These are phyloP conservation scores for Aspergillus carlsbadensis DNA, from an alignment of 495 filamentous ascomycete genomes.

Conservation along the genomic window DNA sequence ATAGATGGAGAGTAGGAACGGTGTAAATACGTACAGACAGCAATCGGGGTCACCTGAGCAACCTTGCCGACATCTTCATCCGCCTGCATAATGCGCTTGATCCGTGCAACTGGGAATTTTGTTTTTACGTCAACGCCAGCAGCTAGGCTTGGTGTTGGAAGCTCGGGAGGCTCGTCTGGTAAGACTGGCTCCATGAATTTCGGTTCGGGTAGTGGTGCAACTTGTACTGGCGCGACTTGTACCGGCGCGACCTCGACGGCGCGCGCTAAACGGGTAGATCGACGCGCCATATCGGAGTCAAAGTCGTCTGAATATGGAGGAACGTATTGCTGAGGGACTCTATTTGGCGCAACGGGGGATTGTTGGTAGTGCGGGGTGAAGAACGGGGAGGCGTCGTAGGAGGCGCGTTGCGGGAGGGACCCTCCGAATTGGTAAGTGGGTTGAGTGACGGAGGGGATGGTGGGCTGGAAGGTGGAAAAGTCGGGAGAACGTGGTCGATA, in stretches of 20 bases:
- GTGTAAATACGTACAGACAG: conserved; percentile 66
- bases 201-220: conserved; percentile 10
- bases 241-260: conserved; percentile 28
- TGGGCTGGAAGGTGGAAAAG: conserved; percentile 47
- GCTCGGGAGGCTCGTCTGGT: conserved; percentile 17
- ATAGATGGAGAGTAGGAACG: not conserved
- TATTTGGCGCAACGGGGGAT: conserved; percentile 16
- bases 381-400: conserved; percentile 44
- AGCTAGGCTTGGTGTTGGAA: conserved; percentile 24
- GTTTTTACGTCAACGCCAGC: conserved; percentile 75
- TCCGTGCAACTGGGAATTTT: conserved; percentile 95
- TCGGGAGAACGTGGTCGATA: conserved; percentile 47
- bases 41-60: conserved; percentile 92
- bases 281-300: conserved; percentile 47
- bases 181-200: conserved; percentile 45
- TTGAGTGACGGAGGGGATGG: conserved; percentile 35
- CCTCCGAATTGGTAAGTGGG: conserved; percentile 31
- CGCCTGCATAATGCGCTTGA: conserved; percentile 99
- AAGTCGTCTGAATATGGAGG: conserved; percentile 27
- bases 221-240: conserved; percentile 4
- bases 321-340: conserved; percentile 36
- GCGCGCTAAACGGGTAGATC: conserved; percentile 43
- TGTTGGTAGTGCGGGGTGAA: conserved; percentile 38
- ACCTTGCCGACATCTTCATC: conserved; percentile 99
- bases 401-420: conserved; percentile 39